Percentiles rank a stretch among this genome's conserved stretches.
Conservation (phyloP, 2,329 filamentous ascomycete species). For the Aspergillus proliferans region DNA sequence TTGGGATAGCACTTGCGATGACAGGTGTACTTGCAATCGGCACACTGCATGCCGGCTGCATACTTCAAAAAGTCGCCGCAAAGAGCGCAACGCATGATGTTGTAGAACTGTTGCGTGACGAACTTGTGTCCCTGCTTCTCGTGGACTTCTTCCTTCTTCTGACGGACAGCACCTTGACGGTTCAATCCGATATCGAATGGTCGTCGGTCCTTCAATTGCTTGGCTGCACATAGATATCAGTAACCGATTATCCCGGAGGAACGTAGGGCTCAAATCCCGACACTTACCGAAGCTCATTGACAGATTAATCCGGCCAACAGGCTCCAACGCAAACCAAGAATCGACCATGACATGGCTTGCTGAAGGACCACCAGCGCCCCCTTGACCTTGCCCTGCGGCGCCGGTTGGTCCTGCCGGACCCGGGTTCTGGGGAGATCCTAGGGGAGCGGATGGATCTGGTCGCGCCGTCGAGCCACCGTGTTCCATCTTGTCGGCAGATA, state of each 20-base stretch:
- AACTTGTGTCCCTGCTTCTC: conserved; percentile 99
- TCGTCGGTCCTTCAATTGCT: conserved; percentile 76
- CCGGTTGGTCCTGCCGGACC: conserved; percentile 18
- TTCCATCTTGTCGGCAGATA: conserved; percentile 92
- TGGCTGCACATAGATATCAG: conserved; percentile 47
- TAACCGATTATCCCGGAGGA: neutral
- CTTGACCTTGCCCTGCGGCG: conserved; percentile 24
- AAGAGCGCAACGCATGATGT: conserved; percentile 98
- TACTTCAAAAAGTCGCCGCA: conserved; percentile 99
- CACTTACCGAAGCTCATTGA: conserved; percentile 71
- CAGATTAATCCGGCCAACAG: conserved; percentile 84
- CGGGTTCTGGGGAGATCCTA: conserved; percentile 26
- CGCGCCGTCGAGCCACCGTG: conserved; percentile 47
- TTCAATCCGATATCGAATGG: conserved; percentile 84
- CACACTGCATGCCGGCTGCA: conserved; percentile 96
- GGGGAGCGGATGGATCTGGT: conserved; percentile 50
- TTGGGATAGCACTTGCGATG: conserved; percentile 95
- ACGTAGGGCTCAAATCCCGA: neutral
- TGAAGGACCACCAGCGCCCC: conserved; percentile 24
- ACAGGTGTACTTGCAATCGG: conserved; percentile 99
- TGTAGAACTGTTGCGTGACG: conserved; percentile 97
- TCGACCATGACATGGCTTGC: conserved; percentile 56
- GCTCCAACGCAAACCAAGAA: conserved; percentile 95
- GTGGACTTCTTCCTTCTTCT: conserved; percentile 96
- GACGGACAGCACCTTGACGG: conserved; percentile 90